A percentile compares a stretch with the other conserved stretches of the same genome.
phyloP scores from a whole-genome alignment of 2,329 filamentous ascomycete species.

The Falciphora oryzae region DNA sequence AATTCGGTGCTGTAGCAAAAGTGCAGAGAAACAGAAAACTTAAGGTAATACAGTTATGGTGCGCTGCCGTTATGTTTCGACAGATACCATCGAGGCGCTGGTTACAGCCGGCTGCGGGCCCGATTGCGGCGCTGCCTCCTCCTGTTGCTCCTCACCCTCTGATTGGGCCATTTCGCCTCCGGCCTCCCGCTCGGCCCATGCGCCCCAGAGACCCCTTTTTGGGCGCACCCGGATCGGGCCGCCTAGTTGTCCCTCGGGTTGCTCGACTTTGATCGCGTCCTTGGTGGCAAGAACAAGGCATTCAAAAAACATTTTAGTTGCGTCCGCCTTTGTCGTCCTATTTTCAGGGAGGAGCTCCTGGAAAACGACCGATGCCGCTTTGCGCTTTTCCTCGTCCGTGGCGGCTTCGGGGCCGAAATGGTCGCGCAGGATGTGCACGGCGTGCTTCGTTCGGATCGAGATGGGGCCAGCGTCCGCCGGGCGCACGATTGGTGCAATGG shows the following conservation, averaged over 20 bases:
- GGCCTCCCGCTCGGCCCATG: slow-evolving; percentile 80
- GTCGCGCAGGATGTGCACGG: slow-evolving; percentile 89
- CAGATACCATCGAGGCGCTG: slow-evolving; percentile 6
- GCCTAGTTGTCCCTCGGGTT: slow-evolving; percentile 66
- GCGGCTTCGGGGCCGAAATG: slow-evolving; percentile 72
- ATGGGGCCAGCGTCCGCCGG: slow-evolving; percentile 81
- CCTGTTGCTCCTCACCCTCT: slow-evolving; percentile 5
- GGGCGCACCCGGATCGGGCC: slow-evolving; percentile 77
- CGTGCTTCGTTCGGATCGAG: slow-evolving; percentile 87
- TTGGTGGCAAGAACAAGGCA: slow-evolving; percentile 93
- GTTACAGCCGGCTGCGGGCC: slow-evolving; percentile 2
- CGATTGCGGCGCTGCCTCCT: background rate
- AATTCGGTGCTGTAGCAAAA: slow-evolving; percentile 10
- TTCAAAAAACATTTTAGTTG: slow-evolving; percentile 99
- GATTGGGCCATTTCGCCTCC: slow-evolving; percentile 45
- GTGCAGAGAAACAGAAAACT: slow-evolving; percentile 10
- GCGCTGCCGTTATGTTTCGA: slow-evolving; percentile 2
- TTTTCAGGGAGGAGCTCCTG: slow-evolving; percentile 83
- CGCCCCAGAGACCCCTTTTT: slow-evolving; percentile 94
- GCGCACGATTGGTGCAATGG: slow-evolving; percentile 67
- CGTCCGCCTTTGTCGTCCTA: slow-evolving; percentile 77
- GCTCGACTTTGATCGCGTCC: slow-evolving; percentile 95
- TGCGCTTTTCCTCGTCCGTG: slow-evolving; percentile 63
- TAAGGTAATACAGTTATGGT: background rate
- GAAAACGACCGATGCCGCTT: slow-evolving; percentile 75